These are phyloP conservation scores for Mangifera indica DNA, from an alignment of 345 rosid genomes.

Conservation along the genomic window DNA sequence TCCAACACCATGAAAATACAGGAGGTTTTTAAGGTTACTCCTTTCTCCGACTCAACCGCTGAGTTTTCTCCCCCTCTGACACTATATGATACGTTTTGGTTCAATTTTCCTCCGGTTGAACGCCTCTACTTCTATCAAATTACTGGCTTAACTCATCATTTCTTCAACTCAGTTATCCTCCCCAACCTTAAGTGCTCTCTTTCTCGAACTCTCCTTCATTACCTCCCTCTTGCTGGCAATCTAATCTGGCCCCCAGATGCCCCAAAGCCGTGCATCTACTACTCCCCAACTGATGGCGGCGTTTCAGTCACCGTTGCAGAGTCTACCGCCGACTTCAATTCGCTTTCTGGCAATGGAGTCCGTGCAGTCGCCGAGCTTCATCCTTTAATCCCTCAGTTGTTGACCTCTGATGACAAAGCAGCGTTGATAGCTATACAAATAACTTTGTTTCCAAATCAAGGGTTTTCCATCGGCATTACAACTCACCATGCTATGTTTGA, in stretches of 20 bases:
- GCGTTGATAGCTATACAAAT: constrained; percentile 4
- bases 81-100: constrained; percentile 29
- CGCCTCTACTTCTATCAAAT: constrained; percentile 35
- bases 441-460: constrained; percentile 21
- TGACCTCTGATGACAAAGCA: constrained; percentile 20
- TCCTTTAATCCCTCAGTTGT: constrained; percentile 33
- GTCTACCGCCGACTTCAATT: constrained; percentile 26
- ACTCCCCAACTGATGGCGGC: too few relatives aligned
- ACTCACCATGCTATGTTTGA: constrained; percentile 14
- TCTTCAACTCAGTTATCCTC: constrained; percentile 32
- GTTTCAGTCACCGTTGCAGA: constrained; percentile 25
- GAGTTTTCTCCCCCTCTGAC: constrained; percentile 32
- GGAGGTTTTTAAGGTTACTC: constrained; percentile 26
- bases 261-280: constrained; percentile 13
- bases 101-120: constrained; percentile 29
- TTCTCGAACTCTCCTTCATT: constrained; percentile 33
- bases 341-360: constrained; percentile 20
- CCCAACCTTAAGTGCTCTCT: constrained; percentile 40
- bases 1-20: constrained; percentile 15
- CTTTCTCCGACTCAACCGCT: constrained; percentile 13
- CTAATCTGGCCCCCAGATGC: constrained; percentile 26
- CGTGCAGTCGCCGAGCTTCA: constrained; percentile 29
- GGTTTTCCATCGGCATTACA: background rate
- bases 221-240: constrained; percentile 34
- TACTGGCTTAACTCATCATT: constrained; percentile 19